Evolutionary conservation across 73 alveolate genomes (phyloP).

Genomic region (Halteria grandinella): DNA sequence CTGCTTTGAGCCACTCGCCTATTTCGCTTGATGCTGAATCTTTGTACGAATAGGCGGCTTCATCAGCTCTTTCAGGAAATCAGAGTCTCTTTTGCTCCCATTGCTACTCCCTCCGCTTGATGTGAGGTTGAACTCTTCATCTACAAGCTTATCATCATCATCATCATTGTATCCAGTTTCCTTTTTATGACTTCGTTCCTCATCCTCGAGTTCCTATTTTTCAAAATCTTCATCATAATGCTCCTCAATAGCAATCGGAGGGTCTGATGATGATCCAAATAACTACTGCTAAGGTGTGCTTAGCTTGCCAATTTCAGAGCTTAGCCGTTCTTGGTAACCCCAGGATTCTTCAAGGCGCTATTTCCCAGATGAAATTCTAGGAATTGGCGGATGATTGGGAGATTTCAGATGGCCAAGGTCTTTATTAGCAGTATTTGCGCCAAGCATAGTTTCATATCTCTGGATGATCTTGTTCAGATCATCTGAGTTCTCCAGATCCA

Average conservation of each 20-base stretch:
- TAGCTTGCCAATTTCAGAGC: not conserved
- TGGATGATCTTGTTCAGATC: conserved; percentile 49
- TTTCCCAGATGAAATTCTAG: not conserved
- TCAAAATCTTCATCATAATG: conserved; percentile 47
- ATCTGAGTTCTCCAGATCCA: conserved; percentile 58
- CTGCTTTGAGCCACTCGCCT: conserved; percentile 10
- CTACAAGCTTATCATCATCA: conserved; percentile 35
- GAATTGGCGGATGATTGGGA: too few species aligned
- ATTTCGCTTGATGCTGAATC: not conserved
- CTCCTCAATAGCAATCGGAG: too few species aligned
- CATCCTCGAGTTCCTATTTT: conserved; percentile 18
- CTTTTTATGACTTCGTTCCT: too few species aligned
- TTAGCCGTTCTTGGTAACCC: conserved; percentile 14
- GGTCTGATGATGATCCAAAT: too few species aligned
- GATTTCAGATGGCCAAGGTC: too few species aligned
- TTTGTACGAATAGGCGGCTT: conserved; percentile 22
- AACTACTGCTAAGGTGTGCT: not conserved
- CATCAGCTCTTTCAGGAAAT: conserved; percentile 4
- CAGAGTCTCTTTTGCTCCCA: conserved; percentile 38
- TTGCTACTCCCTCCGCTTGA: conserved; percentile 7
- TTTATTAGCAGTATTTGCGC: not conserved
- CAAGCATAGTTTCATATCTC: conserved; percentile 23
- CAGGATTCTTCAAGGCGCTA: conserved; percentile 34
- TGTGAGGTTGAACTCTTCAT: conserved; percentile 30
- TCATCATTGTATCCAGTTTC: not conserved